Base-by-base conservation (phyloP, 768 basidiomycete genomes). In the Lepiota brunneoincarnata region DNA sequence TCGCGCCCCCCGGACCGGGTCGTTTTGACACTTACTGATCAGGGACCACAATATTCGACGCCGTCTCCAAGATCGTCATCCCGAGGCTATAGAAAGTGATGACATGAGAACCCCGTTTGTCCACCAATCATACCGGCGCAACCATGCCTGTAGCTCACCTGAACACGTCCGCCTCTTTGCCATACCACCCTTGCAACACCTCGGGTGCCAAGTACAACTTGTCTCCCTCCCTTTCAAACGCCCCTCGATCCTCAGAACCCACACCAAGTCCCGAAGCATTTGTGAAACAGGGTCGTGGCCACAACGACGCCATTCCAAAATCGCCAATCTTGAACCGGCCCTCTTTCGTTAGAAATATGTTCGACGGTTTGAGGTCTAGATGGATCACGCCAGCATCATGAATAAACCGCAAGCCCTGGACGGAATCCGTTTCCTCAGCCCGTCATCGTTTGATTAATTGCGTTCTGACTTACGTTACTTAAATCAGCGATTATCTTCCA, bases 241-340 rank as follows among this genome's bases (percentile, higher is more conserved):
- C 80, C 49, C 72, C 62, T 6, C 67, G 69, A 46, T 70, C 73
- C 9, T 63, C 68, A 31, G 68, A 60, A 14, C 46, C 50, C 49
- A 43, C 46, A 28, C 36, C 26, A 48, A 43, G 15, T 14, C 49
- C 28, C 44, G 50, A 46, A 39, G 44, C 43, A 40, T 11, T 56
- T 62, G 39, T 10, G 21, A n/a, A 18, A 23, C 21, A 65, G 56
- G 75, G 72, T 36, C 93, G 76, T 0, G 93, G 93, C 89, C 92
- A 95, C 49, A 93, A 63, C 5, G 92, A 91, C n/a, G 96, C 95
- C 86, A 99, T 93, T 7, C 97, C 97, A 73, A 98, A 98, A 69
- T 99, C 97, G 6, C 96, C 96, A 67, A 99, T 93, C 74, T 93
- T 93, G 74, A 99, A 88, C 41, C 88, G 81, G 1, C 97, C 97